phyloP scores from a whole-genome alignment of 2,329 filamentous ascomycete genomes.

The Trichophyton rubrum region DNA sequence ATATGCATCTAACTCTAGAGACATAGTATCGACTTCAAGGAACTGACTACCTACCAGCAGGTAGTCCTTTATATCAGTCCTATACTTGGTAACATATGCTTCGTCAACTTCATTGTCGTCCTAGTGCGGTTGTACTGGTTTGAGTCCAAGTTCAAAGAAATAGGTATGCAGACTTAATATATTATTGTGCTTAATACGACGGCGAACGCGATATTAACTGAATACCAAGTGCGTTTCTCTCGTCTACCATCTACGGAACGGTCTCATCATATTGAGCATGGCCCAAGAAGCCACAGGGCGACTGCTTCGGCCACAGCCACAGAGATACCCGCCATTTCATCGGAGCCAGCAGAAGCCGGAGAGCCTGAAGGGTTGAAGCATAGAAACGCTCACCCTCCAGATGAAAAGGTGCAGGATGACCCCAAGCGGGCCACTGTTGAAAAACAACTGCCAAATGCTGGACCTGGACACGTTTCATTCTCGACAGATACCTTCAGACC shows the following conservation, averaged over 20 bases:
- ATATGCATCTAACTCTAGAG: neutral
- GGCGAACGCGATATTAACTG: neutral
- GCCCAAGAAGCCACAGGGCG: neutral
- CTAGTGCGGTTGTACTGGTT: slow-evolving; percentile 40
- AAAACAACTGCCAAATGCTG: neutral
- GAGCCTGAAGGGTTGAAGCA: slow-evolving; percentile 4
- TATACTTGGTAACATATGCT: slow-evolving; percentile 37
- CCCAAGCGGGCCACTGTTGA: neutral
- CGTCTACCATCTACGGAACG: slow-evolving; percentile 9
- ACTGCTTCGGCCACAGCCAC: neutral
- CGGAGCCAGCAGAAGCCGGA: slow-evolving; percentile 4
- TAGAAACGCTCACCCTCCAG: neutral
- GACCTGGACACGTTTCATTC: slow-evolving; percentile 12
- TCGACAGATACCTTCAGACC: slow-evolving; percentile 13
- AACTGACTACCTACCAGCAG: slow-evolving; percentile 40
- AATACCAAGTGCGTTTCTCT: slow-evolving; percentile 5
- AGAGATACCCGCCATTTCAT: neutral
- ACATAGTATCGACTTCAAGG: slow-evolving; percentile 39
- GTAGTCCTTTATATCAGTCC: slow-evolving; percentile 41
- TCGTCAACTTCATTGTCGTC: slow-evolving; percentile 41
- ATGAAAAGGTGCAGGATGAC: neutral
- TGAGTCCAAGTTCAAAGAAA: slow-evolving; percentile 32
- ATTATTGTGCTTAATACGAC: neutral
- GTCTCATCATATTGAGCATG: slow-evolving; percentile 1
- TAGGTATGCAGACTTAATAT: slow-evolving; percentile 18